These are phyloP conservation scores for Mucor lusitanicus DNA, from an alignment of 371 early-diverging fungal species.

Conservation along the genomic window DNA sequence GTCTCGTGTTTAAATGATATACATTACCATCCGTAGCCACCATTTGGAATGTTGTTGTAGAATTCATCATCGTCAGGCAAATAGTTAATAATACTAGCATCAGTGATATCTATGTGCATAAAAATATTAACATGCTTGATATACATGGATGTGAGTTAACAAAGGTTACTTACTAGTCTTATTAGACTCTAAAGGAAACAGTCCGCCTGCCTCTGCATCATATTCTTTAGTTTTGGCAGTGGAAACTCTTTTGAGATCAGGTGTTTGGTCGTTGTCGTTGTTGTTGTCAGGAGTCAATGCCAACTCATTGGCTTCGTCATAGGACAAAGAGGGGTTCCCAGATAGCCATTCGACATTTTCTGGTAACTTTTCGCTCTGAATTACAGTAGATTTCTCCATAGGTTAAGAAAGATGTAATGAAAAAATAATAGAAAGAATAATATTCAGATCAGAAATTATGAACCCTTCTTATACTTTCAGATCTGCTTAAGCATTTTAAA, in stretches of 20 bases:
- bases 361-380: no score
- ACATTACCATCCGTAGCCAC: constrained; percentile 44
- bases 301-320: constrained; percentile 17
- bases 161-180: constrained; percentile 10
- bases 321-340: background rate
- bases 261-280: background rate
- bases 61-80: constrained; percentile 19
- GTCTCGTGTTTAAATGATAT: background rate
- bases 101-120: constrained; percentile 20
- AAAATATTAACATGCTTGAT: background rate
- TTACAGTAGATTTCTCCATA: no score
- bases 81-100: constrained; percentile 34
- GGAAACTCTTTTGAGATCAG: constrained; percentile 7
- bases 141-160: background rate
- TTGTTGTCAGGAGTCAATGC: constrained; percentile 13
- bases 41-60: constrained; percentile 34
- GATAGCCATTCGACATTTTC: background rate
- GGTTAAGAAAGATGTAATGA: no score
- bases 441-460: no score
- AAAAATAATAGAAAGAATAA: no score
- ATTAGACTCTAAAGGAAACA: constrained; percentile 4
- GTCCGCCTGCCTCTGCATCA: constrained; percentile 15
- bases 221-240: constrained; percentile 17
- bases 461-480: no score
- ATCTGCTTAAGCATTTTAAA: no score